Percentiles rank a stretch among this genome's conserved stretches.
Conservation (phyloP, 805 yeast genomes). For the Danielozyma ontarioensis region DNA sequence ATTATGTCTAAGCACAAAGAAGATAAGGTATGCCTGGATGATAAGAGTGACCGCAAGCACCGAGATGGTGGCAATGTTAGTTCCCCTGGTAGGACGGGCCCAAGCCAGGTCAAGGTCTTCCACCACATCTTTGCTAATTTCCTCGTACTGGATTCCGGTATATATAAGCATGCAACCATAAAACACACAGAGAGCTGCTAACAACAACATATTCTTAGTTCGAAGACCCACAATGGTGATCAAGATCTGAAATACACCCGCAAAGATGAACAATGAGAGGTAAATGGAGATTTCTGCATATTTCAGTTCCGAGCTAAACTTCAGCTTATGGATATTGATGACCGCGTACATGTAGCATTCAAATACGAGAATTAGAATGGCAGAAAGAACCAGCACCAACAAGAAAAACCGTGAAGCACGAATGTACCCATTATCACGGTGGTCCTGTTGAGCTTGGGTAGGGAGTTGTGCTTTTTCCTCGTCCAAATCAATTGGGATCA, state of each 20-base stretch:
- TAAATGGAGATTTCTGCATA: slow-evolving; percentile 34
- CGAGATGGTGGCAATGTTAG: slow-evolving; percentile 39
- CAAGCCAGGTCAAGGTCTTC: slow-evolving; percentile 15
- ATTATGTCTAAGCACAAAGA: slow-evolving; percentile 28
- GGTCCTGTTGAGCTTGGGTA: not conserved
- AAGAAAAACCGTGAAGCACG: slow-evolving; percentile 15
- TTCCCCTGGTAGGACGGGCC: slow-evolving; percentile 28
- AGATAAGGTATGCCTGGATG: slow-evolving; percentile 22
- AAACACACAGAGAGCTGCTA: slow-evolving; percentile 35
- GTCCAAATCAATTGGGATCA: too few relatives aligned
- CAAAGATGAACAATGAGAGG: slow-evolving; percentile 45
- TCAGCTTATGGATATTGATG: slow-evolving; percentile 26
- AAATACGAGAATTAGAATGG: slow-evolving; percentile 28
- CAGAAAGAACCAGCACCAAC: slow-evolving; percentile 25
- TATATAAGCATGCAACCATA: slow-evolving; percentile 40
- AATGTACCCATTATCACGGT: slow-evolving; percentile 3
- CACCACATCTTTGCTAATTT: slow-evolving; percentile 23
- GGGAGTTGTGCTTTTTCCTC: too few relatives aligned
- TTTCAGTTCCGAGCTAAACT: slow-evolving; percentile 10
- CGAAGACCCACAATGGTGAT: slow-evolving; percentile 34
- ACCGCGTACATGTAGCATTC: slow-evolving; percentile 37
- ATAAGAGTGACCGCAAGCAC: slow-evolving; percentile 34
- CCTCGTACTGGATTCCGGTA: slow-evolving; percentile 43
- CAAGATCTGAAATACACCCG: slow-evolving; percentile 36
- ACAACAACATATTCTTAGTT: slow-evolving; percentile 34